Evolutionary conservation across 768 basidiomycete species (phyloP).

Genomic region (Amanita molliuscula): DNA sequence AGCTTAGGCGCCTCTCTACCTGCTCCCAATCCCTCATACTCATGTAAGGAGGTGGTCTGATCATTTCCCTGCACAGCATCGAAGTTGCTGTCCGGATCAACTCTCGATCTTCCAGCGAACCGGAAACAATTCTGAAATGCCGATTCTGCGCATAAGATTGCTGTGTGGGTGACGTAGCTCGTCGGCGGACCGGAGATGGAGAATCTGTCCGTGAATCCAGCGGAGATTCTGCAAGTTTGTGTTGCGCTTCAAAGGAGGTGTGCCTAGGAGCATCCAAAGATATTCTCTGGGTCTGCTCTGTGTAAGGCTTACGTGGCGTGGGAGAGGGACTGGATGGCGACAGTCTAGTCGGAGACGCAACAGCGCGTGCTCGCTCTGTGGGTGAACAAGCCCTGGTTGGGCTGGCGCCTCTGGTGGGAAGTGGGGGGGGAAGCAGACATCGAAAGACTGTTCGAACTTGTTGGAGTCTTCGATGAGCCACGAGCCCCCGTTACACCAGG

Average conservation of each 20-base stretch:
- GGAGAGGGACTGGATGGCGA: conserved; percentile 6
- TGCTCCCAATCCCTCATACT: conserved; percentile 58
- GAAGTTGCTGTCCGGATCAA: conserved; percentile 56
- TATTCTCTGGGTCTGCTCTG: conserved; percentile 23
- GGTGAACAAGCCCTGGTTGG: conserved; percentile 15
- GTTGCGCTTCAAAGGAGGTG: not conserved
- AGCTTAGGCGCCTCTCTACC: conserved; percentile 56
- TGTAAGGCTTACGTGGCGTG: conserved; percentile 20
- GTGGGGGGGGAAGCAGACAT: conserved; percentile 20
- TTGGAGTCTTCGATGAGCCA: conserved; percentile 21
- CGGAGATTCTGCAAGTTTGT: not conserved
- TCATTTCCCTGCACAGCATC: conserved; percentile 55
- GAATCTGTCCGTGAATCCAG: conserved; percentile 24
- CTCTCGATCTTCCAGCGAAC: conserved; percentile 57
- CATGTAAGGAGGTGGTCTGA: conserved; percentile 49
- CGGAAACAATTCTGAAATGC: conserved; percentile 48
- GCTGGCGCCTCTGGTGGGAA: conserved; percentile 24
- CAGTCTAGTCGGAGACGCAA: conserved; percentile 2
- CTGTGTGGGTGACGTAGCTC: conserved; percentile 36
- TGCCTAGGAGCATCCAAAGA: conserved; percentile 17
- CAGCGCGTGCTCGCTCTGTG: not conserved
- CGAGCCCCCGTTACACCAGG: conserved; percentile 28
- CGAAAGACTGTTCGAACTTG: conserved; percentile 33
- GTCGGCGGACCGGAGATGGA: conserved; percentile 33
- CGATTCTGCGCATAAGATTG: conserved; percentile 42